Percentiles rank a stretch among this genome's conserved stretches.
phyloP scores from a whole-genome alignment of 108 stramenopile genomes.

The Cyclotella sp. region DNA sequence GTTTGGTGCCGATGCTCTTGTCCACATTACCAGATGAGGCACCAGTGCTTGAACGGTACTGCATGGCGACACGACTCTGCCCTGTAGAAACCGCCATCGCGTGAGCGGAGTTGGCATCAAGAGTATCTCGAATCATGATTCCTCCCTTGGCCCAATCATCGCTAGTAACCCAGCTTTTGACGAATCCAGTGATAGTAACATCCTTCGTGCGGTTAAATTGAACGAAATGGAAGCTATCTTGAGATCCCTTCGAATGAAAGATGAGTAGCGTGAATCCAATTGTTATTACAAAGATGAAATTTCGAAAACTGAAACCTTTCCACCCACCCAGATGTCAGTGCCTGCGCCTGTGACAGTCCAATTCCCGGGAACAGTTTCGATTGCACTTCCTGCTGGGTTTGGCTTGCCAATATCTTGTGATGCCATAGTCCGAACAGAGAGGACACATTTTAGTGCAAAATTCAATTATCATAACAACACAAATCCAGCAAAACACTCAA shows the following conservation, averaged over 20 bases:
- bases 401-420: neutral
- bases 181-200: slow-evolving; percentile 23
- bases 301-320: neutral
- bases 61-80: neutral
- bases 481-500: too few species aligned
- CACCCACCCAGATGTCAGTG: slow-evolving; percentile 24
- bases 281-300: neutral
- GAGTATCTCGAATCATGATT: slow-evolving; percentile 25
- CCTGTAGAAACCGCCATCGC: neutral
- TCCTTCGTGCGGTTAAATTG: slow-evolving; percentile 24
- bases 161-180: neutral
- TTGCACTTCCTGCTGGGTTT: neutral
- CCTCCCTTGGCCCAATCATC: slow-evolving; percentile 31
- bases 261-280: neutral
- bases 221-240: slow-evolving; percentile 29
- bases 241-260: neutral
- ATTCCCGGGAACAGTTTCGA: neutral
- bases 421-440: neutral
- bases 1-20: neutral
- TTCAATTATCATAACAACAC: neutral
- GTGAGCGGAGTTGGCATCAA: slow-evolving; percentile 11
- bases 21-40: neutral
- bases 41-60: neutral
- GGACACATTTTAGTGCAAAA: neutral
- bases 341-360: slow-evolving; percentile 10